A percentile compares a stretch with the other conserved stretches of the same genome.
Evolutionary conservation across 2,329 filamentous ascomycete genomes (phyloP).

Genomic region (Aspergillus latus): DNA sequence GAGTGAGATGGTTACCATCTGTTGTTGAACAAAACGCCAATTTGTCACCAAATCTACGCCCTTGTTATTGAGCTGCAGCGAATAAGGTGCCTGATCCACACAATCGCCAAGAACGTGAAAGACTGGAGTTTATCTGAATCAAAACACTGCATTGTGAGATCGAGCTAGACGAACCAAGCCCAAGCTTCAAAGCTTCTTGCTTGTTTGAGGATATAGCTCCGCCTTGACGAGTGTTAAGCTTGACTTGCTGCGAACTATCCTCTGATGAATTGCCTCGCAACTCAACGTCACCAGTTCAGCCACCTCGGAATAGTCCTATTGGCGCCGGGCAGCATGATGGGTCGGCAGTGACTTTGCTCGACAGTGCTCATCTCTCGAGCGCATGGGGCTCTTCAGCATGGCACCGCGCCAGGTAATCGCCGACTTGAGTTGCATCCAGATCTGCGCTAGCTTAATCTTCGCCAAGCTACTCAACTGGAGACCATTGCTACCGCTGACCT

Average conservation of each 20-base stretch:
- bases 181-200: background rate
- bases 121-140: background rate
- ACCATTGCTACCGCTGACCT: background rate
- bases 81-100: background rate
- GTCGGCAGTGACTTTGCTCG: background rate
- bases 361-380: background rate
- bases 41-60: background rate
- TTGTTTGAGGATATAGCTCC: background rate
- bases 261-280: background rate
- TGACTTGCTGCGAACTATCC: background rate
- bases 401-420: background rate
- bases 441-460: background rate
- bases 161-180: background rate
- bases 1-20: background rate
- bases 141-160: background rate
- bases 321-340: background rate
- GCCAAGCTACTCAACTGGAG: background rate
- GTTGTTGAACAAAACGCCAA: background rate
- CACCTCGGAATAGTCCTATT: background rate
- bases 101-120: background rate
- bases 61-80: background rate
- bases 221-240: background rate
- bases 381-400: background rate
- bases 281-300: background rate
- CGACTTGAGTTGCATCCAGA: background rate